These are phyloP conservation scores for Coemansia sp. DNA, from an alignment of 192 early-diverging fungal genomes.

Conservation along the genomic window DNA sequence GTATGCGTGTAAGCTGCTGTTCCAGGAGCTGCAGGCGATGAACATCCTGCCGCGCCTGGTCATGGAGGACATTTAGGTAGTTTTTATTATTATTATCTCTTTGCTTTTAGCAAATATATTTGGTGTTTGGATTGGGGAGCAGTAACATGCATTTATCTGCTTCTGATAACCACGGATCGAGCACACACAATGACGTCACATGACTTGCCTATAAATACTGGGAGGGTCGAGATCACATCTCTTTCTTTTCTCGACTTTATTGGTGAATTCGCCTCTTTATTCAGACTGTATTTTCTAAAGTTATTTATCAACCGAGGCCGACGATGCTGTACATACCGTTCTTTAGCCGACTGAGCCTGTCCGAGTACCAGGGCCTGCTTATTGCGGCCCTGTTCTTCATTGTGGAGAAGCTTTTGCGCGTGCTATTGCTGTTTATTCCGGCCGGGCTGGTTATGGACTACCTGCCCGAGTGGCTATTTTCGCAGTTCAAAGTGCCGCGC, in stretches of 20 bases:
- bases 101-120: background rate
- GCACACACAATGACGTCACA: too few species aligned
- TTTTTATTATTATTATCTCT: too few species aligned
- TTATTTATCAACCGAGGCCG: background rate
- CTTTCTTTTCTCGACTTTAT: background rate
- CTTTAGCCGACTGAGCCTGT: slow-evolving; percentile 58
- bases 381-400: slow-evolving; percentile 65
- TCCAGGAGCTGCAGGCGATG: slow-evolving; percentile 98
- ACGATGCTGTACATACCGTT: slow-evolving; percentile 60
- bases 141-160: too few species aligned
- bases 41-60: slow-evolving; percentile 83
- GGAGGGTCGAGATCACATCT: too few species aligned
- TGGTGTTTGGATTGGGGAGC: too few species aligned
- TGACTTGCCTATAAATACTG: too few species aligned
- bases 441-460: slow-evolving; percentile 52
- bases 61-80: slow-evolving; percentile 56
- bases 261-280: background rate
- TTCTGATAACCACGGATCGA: too few species aligned
- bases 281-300: background rate
- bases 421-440: slow-evolving; percentile 66
- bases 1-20: slow-evolving; percentile 95
- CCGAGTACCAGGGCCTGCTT: slow-evolving; percentile 61
- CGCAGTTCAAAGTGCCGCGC: slow-evolving; percentile 33
- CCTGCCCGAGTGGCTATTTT: slow-evolving; percentile 39
- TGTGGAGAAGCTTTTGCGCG: slow-evolving; percentile 66